Evolutionary conservation across 768 basidiomycete species (phyloP).

Genomic region (Tulasnella sp.): DNA sequence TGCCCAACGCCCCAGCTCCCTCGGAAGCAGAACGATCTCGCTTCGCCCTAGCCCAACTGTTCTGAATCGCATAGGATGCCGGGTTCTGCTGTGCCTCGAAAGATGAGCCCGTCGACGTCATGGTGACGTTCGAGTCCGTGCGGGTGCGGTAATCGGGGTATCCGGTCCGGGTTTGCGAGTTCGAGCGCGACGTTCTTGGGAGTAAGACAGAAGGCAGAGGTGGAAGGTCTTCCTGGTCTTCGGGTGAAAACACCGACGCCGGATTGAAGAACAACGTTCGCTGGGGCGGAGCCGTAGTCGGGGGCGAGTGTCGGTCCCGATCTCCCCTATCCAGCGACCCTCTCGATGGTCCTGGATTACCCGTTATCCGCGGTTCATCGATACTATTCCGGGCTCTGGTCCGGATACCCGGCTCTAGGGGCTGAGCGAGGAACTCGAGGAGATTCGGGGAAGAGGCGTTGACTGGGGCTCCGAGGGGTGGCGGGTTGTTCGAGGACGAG

Average conservation of each 20-base stretch:
- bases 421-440: slow-evolving; percentile 3
- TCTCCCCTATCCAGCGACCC: slow-evolving; percentile 5
- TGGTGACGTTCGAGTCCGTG: slow-evolving; percentile 10
- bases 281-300: neutral
- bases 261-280: slow-evolving; percentile 10
- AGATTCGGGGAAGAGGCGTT: slow-evolving; percentile 18
- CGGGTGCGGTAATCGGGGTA: neutral
- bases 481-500: neutral
- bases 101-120: slow-evolving; percentile 2
- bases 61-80: neutral
- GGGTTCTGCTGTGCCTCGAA: slow-evolving; percentile 5
- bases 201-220: neutral
- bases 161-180: slow-evolving; percentile 11
- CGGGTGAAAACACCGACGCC: neutral
- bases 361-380: slow-evolving; percentile 5
- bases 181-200: neutral
- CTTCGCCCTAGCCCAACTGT: slow-evolving; percentile 2
- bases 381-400: neutral
- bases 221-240: neutral
- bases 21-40: slow-evolving; percentile 14
- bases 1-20: slow-evolving; percentile 10
- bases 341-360: neutral
- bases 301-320: neutral
- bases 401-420: neutral
- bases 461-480: neutral